These are phyloP conservation scores for Lyophyllum atratum DNA, from an alignment of 768 basidiomycete genomes.

Conservation along the genomic window DNA sequence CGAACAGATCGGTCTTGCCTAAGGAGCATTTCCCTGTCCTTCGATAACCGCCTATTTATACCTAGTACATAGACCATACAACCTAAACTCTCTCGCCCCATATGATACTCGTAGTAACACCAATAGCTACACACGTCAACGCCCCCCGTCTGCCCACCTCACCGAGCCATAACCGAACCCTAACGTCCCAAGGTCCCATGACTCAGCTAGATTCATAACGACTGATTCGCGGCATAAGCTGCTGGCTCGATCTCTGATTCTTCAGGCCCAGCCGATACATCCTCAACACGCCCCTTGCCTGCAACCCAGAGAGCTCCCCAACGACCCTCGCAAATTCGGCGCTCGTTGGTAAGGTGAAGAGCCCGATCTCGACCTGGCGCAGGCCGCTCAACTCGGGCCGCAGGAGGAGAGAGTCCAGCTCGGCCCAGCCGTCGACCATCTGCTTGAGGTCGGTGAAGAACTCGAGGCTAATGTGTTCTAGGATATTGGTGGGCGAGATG, in stretches of 20 bases:
- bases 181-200: neutral
- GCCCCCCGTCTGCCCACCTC: neutral
- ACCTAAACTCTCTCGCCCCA: neutral
- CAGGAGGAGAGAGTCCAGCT: slow-evolving; percentile 36
- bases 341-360: slow-evolving; percentile 37
- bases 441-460: slow-evolving; percentile 42
- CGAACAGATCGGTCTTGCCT: slow-evolving; percentile 50
- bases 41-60: no score
- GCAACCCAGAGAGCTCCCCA: slow-evolving; percentile 30
- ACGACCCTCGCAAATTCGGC: slow-evolving; percentile 35
- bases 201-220: slow-evolving; percentile 26
- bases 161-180: no score
- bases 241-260: slow-evolving; percentile 37
- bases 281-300: slow-evolving; percentile 29
- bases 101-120: neutral
- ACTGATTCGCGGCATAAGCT: slow-evolving; percentile 39
- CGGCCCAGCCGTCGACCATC: slow-evolving; percentile 32
- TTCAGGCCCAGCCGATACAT: slow-evolving; percentile 44
- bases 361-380: slow-evolving; percentile 39
- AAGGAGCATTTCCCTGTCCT: slow-evolving; percentile 3
- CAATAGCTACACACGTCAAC: neutral
- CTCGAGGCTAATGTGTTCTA: slow-evolving; percentile 38
- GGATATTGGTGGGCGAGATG: slow-evolving; percentile 21
- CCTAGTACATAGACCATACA: slow-evolving; percentile 4
- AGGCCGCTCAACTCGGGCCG: slow-evolving; percentile 29